phyloP scores from a whole-genome alignment of 495 filamentous ascomycete species.

The Annulohypoxylon nitens region DNA sequence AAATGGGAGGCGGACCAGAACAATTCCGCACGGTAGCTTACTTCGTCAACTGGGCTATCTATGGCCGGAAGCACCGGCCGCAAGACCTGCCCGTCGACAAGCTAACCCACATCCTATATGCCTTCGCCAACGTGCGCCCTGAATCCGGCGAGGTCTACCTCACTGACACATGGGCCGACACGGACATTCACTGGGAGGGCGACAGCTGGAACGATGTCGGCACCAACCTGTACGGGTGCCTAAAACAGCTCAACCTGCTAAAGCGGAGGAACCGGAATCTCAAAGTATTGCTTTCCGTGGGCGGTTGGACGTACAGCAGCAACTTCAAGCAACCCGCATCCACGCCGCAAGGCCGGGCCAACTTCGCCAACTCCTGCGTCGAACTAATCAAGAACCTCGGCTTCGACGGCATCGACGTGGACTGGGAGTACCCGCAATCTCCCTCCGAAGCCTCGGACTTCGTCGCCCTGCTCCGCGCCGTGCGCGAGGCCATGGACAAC shows the following conservation, averaged over 20 bases:
- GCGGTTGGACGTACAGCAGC: conserved; percentile 94
- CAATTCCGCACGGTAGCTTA: conserved; percentile 81
- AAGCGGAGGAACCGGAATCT: conserved; percentile 90
- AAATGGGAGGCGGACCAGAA: conserved; percentile 61
- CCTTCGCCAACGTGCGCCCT: conserved; percentile 72
- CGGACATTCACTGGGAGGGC: conserved; percentile 87
- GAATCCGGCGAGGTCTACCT: conserved; percentile 76
- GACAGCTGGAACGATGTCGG: conserved; percentile 80
- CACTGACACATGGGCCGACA: conserved; percentile 88
- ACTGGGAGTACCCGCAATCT: conserved; percentile 69
- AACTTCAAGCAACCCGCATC: conserved; percentile 85
- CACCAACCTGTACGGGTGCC: conserved; percentile 87
- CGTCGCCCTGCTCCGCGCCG: conserved; percentile 78
- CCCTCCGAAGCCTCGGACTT: conserved; percentile 76
- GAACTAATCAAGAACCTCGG: conserved; percentile 74
- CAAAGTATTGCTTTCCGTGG: conserved; percentile 92
- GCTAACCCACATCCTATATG: conserved; percentile 87
- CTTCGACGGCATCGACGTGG: conserved; percentile 71
- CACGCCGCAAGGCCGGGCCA: conserved; percentile 69
- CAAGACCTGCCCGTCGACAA: conserved; percentile 88
- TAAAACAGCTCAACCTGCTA: conserved; percentile 93
- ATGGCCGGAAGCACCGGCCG: conserved; percentile 86
- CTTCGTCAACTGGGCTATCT: conserved; percentile 96
- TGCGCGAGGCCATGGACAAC: conserved; percentile 71
- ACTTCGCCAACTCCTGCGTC: conserved; percentile 77